A percentile compares a stretch with the other conserved stretches of the same genome.
Conservation (phyloP, 345 rosid genomes). For the Aegle marmelos region DNA sequence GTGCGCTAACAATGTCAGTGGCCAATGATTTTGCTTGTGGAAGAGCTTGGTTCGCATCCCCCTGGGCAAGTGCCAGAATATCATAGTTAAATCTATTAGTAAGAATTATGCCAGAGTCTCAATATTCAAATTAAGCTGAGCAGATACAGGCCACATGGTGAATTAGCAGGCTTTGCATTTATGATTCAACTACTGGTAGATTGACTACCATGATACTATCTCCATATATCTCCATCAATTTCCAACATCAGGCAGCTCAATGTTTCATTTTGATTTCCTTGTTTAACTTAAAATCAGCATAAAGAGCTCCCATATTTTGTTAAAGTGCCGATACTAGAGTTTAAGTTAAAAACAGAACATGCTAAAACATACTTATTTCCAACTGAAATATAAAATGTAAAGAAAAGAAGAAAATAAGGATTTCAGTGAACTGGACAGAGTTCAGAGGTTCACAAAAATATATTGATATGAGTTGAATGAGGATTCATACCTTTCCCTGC, state of each 20-base stretch:
- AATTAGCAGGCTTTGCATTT: neutral
- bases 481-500: constrained; percentile 38
- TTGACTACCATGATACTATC: neutral
- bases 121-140: neutral
- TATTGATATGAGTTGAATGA: neutral
- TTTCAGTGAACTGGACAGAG: neutral
- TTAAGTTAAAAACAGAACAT: neutral
- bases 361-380: neutral
- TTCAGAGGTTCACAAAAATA: neutral
- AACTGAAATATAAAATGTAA: neutral
- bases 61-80: constrained; percentile 32
- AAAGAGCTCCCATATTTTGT: neutral
- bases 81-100: neutral
- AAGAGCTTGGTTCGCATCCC: constrained; percentile 33
- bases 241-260: neutral
- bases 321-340: neutral
- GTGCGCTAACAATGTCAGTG: constrained; percentile 30
- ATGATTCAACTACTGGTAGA: neutral
- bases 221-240: neutral
- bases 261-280: neutral
- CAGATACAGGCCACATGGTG: neutral
- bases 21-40: constrained; percentile 38
- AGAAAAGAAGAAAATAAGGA: neutral
- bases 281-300: neutral
- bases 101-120: neutral